Base-by-base conservation (phyloP, 169 alveolate species). In the Theileria parva region DNA sequence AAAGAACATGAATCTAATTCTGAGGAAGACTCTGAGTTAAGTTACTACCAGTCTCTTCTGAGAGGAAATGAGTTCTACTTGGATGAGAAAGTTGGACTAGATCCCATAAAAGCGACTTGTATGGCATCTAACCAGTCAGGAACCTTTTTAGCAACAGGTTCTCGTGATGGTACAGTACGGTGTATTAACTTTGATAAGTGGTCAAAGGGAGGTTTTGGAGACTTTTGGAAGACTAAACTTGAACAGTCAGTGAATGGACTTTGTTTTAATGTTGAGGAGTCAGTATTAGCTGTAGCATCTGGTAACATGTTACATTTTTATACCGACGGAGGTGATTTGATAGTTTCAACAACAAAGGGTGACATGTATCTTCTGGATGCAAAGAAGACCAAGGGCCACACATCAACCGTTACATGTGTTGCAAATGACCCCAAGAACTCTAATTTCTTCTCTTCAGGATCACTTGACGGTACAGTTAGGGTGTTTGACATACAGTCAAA, bases 291-390 rank as follows among this genome's bases (percentile, higher is more conserved):
- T 13, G 90, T 53, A 5, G 90, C 86, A 3, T 68, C 61, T 37
- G 90, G 90, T 12, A 77, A 34, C 44, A 37, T 75, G 15, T 50
- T 84, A 21, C 66, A 75, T 27, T 84, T 84, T 51, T 77, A 77
- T 71, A 77, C 81, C 60, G 90, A 84, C 74, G 87, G 68, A 9
- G 90, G 92, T 5, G 91, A 86, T n/a, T 53, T 68, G 37, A 28
- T 89, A 44, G 84, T 86, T 44, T 85, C 86, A 60, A 81, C 90
- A 7, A 89, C 87, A 19, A 74, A 86, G 72, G 94, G 94, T 3
- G 94, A 89, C 27, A 89, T 89, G 94, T 89, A 89, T 53, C 86
- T 89, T 27, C 60, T 80, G 32, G 94, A 89, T 69, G 91, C 88
- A 30, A 70, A 86, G 50, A 86, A 89, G 77, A 86, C 92, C 17